Evolutionary conservation across 169 alveolate species (phyloP), one percentile per base, ranked within the genome.

Genomic region (Plasmodium adleri): DNA sequence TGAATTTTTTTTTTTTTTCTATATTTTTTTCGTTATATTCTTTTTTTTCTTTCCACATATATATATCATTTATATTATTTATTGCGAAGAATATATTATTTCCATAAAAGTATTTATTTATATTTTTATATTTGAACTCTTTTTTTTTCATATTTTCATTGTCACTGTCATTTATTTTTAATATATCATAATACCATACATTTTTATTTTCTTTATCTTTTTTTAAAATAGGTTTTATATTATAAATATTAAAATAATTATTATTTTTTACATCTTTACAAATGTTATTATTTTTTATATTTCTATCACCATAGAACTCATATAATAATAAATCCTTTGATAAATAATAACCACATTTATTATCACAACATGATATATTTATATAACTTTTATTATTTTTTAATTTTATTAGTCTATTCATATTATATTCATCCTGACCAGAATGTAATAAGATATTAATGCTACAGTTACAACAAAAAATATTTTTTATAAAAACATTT

Each of bases 391-490:
- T 24, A 54, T 32, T 17, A 3, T 58, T 7, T 15, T 80, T 32
- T 24, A 80, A 56, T 49, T 20, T 17, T n/a, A 80, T 80, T 3
- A 80, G 45, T 47, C 66, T 67, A 68, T 56, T 80, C n/a, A 10
- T 3, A 8, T 13, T 67, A 7, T 24, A 47, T 54, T 54, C 8
- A 10, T 62, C 72, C 5, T 80, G 49, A 26, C 52, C 32, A 15
- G 5, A 3, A 4, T 80, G 28, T 80, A 80, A 15, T 7, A 80
- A 3, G n/a, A 80, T 24, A 22, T 80, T 80, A 54, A 80, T 66
- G 47, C 90, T 80, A 47, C 67, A 59, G 62, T 64, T 49, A 20
- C 90, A 80, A 43, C 85, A 67, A 72, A 24, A 26, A 39, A 80
- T 43, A 6, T 39, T 72, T 63, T 52, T 80, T 43, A 80, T 80